Base-by-base conservation (phyloP, 306 rosid species). In the Lagenaria siceraria region DNA sequence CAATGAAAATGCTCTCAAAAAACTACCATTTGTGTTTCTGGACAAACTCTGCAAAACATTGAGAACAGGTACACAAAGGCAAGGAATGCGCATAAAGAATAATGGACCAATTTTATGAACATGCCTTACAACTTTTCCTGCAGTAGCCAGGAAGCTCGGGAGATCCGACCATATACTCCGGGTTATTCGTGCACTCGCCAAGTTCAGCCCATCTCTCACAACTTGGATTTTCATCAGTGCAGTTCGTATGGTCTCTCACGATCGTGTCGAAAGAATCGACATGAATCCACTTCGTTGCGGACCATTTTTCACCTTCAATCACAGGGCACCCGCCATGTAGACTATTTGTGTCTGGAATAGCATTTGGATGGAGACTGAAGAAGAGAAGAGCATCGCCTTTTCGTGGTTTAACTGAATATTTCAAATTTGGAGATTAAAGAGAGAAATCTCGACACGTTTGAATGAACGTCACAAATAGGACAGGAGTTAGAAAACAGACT, bases 301-400 rank as follows among this genome's bases (percentile, higher is more conserved):
- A 96, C 99, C 99, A 96, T 86, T 96, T 96, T 87, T 96, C 99
- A 49, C 99, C 98, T 86, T 96, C 96, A 73, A 92, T 83, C 75
- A 96, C 99, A 5, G 98, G 98, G 84, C 99, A 96, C 15, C 98
- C 98, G 0, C 88, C 98, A 46, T 96, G 99, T 81, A 96, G 99
- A 84, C 99, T 96, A 58, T n/a, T 78, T 10, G 83, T 43, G 83
- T 96, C 98, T 61, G 97, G 96, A 81, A 70, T 77, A 61, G 98
- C 92, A 38, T 80, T 85, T 81, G 98, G 88, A 87, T 42, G 84
- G 65, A 92, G 99, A 84, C 89, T 92, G 83, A 96, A 96, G 88
- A 96, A 96, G 18, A 96, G 98, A 87, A 96, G 99, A 25, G 99
- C 99, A 60, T 96, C 99, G 78, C 99, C 99, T 85, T 84, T 87